Percentiles rank a stretch among this genome's conserved stretches.
Evolutionary conservation across 257 asterid genomes (phyloP).

Genomic region (Solanum commersonii): DNA sequence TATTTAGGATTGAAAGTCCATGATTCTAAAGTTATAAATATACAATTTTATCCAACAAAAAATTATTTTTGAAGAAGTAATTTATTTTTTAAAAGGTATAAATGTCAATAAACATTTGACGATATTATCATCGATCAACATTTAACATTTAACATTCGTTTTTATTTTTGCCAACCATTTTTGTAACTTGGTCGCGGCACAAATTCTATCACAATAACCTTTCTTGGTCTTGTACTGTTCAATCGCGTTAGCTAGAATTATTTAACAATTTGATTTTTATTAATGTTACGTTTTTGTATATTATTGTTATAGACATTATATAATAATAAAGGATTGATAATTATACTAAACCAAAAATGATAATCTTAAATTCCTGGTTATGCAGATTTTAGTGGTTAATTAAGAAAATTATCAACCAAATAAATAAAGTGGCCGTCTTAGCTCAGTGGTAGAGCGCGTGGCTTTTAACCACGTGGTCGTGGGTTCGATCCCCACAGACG

Average conservation of each 20-base stretch:
- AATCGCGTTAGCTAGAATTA: not conserved
- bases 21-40: not conserved
- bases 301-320: not conserved
- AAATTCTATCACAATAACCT: not conserved
- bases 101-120: not conserved
- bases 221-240: not conserved
- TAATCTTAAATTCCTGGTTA: not conserved
- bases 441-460: constrained; percentile 99
- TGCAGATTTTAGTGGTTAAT: not conserved
- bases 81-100: not conserved
- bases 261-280: not conserved
- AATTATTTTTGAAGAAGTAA: not conserved
- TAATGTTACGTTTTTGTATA: not conserved
- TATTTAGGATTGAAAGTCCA: not conserved
- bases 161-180: not conserved
- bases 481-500: constrained; percentile 98
- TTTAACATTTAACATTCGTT: not conserved
- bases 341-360: not conserved
- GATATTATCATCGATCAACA: not conserved
- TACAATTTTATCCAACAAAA: no score
- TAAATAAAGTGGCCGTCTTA: constrained; percentile 30
- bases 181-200: not conserved
- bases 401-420: accelerated
- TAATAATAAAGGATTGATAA: not conserved
- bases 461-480: constrained; percentile 98